Evolutionary conservation across 805 yeast species (phyloP).

Genomic region (Candida ipomoeae): DNA sequence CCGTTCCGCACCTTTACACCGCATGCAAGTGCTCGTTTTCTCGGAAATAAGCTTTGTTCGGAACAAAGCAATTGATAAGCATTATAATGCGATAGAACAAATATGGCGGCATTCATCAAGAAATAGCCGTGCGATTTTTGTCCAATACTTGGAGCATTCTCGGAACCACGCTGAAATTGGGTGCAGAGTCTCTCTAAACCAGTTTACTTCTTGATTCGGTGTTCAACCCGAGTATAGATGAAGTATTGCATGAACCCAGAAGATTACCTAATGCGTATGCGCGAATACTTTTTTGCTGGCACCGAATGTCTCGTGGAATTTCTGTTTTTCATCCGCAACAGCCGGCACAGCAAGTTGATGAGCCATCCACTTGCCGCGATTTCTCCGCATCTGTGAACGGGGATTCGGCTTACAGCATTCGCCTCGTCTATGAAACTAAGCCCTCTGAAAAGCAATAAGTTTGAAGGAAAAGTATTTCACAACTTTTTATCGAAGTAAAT

Average conservation of each 20-base stretch:
- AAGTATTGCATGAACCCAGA: background rate
- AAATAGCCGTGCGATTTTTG: too few relatives aligned
- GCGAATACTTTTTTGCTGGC: constrained; percentile 1
- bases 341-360: background rate
- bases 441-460: too few relatives aligned
- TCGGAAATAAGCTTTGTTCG: background rate
- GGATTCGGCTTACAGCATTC: background rate
- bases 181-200: background rate
- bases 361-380: background rate
- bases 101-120: background rate
- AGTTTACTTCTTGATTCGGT: background rate
- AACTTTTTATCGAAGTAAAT: too few relatives aligned
- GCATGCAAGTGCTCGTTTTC: constrained; percentile 2
- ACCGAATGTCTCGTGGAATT: background rate
- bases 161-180: background rate
- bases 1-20: constrained; percentile 3
- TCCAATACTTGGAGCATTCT: too few relatives aligned
- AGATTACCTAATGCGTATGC: background rate
- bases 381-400: background rate
- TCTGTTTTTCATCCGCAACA: background rate
- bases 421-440: background rate
- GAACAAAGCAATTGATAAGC: background rate
- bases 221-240: background rate
- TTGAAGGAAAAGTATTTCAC: too few relatives aligned
- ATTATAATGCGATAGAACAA: background rate